Evolutionary conservation across 768 basidiomycete species (phyloP), one percentile per base, ranked within the genome.

Genomic region (Podaxis sp.): DNA sequence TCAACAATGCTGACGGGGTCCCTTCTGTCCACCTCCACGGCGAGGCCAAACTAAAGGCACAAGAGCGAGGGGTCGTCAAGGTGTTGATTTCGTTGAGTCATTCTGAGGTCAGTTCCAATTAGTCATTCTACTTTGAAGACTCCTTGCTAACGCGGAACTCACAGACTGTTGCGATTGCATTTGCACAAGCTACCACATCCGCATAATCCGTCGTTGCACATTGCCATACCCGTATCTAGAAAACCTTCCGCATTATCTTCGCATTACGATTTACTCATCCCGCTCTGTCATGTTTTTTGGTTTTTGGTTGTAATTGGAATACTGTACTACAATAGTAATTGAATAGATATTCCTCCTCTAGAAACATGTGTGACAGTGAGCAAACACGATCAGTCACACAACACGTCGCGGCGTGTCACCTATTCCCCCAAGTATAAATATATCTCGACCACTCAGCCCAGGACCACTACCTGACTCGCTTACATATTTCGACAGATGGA

Each of bases 21-120:
- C 96, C 96, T 1, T 81, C 78, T 9, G 91, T 96, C 40, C 76
- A 67, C 57, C 81, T 95, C 21, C 86, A 90, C 66, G 92, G 91
- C 5, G 90, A 94, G 48, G 95, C 93, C 32, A 79, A 88, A 71
- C 71, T 74, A 2, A 87, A 87, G 58, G 95, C 95, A 40, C 76
- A 81, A 9, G 78, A 74, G 50, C 90, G 88, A 76, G 88, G 88
- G 55, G 82, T 98, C 71, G 80, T 76, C 13, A 85, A 82, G 66
- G 79, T 96, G 64, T 78, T 92, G 68, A 76, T 99, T 63, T 95
- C 93, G 16, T 76, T 99, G 65, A 93, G 91, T 67, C 96, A 99
- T 76, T 95, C 94, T 57, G 93, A 96, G 78, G 90, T 89, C 72
- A 69, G 85, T 83, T 40, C 53, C 28, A 25, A 14, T 11, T 28